Evolutionary conservation across 2,329 filamentous ascomycete species (phyloP), one percentile per base, ranked within the genome.

Genomic region (Fulvia fulva): DNA sequence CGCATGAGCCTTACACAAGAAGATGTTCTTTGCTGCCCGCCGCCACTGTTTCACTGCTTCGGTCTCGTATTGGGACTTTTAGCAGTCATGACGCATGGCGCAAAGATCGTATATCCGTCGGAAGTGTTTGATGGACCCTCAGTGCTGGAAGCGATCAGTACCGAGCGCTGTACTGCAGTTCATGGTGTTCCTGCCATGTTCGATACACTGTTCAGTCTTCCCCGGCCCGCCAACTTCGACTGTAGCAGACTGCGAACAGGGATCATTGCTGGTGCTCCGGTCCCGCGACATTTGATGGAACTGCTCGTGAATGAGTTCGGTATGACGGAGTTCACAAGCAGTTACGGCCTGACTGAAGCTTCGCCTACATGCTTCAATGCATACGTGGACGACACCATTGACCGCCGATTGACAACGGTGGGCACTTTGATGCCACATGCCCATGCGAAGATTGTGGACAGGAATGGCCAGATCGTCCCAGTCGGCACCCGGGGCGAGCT

Each of bases 121-220:
- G 87, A 90, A 66, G 83, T 86, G 0, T 93, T 93, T 67, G 86
- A 90, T 65, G 80, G 87, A 1, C 73, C 76, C 4, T 84, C 87
- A 0, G 87, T 87, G 1, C 78, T 92, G 32, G 78, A 78, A 45
- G 86, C 87, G 52, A 83, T 93, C 47, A 71, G 70, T 2, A 70
- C 72, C 6, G 76, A 78, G 55, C 67, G 63, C 26, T 77, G 75
- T 71, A 92, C 89, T 0, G 89, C 87, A 0, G 77, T 92, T 0
- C 88, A 91, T 69, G 89, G 89, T 30, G 89, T 93, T 0, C 89
- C 89, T 0, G 88, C 89, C 59, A 93, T 93, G 89, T 90, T 91
- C 72, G 87, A 90, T 70, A 85, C 86, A 0, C 78, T 83, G 9
- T 76, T 84, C 57, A 73, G 73, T 41, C 67, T 80, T 1, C 76